Evolutionary conservation across 805 yeast genomes (phyloP).

Genomic region (Ogataea dorogensis): DNA sequence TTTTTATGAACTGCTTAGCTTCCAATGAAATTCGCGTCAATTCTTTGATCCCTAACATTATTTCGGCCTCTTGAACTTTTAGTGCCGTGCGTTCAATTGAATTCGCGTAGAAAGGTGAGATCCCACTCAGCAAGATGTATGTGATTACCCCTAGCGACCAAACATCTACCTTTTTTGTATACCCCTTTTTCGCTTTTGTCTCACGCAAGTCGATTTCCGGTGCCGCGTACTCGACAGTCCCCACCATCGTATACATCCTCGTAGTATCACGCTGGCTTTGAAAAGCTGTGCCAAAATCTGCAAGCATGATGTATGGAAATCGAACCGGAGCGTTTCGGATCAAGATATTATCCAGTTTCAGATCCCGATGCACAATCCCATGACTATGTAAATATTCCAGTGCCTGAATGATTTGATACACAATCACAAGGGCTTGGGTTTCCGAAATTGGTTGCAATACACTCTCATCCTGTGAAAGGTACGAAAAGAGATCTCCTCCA

Average conservation of each 20-base stretch:
- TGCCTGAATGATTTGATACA: conserved; percentile 57
- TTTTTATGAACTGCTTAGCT: conserved; percentile 47
- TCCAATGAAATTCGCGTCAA: conserved; percentile 42
- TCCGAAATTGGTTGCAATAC: conserved; percentile 46
- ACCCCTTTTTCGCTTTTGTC: conserved; percentile 33
- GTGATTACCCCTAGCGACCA: conserved; percentile 69
- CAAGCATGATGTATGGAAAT: conserved; percentile 52
- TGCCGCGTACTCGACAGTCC: conserved; percentile 68
- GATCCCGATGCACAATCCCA: conserved; percentile 63
- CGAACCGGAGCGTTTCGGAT: conserved; percentile 53
- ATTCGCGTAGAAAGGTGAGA: conserved; percentile 57
- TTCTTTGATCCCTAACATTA: conserved; percentile 38
- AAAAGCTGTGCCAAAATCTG: conserved; percentile 62
- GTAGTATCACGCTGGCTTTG: conserved; percentile 1
- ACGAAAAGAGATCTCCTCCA: conserved; percentile 94
- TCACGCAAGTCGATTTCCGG: conserved; percentile 59
- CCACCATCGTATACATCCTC: conserved; percentile 32
- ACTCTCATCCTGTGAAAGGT: conserved; percentile 65
- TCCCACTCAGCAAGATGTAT: conserved; percentile 59
- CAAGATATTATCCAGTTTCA: conserved; percentile 67
- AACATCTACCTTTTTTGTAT: conserved; percentile 57
- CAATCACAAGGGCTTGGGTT: conserved; percentile 50
- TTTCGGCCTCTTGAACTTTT: conserved; percentile 40
- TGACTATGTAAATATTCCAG: conserved; percentile 51
- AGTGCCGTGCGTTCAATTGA: conserved; percentile 41